Evolutionary conservation across 306 rosid species (phyloP), one percentile per base, ranked within the genome.

Genomic region (Corylus heterophylla): DNA sequence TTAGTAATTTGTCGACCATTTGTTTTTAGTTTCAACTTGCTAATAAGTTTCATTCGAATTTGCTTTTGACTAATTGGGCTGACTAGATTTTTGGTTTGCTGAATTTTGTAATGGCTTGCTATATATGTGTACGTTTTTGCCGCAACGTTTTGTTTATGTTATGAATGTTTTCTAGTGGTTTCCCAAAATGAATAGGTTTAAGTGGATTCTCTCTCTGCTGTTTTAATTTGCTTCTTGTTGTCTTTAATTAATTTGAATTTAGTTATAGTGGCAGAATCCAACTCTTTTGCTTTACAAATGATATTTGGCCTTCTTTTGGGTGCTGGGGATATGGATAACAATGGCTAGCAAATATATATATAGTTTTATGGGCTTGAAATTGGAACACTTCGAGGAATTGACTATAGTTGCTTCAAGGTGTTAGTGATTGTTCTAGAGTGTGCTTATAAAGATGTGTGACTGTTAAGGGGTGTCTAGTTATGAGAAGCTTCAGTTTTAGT

Each of bases 51-150:
- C 54, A 13, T 35, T 74, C 39, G 71, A 20, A 39, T 78, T 79
- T 69, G 63, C 52, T 25, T 71, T 80, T 4, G 47, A 67, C 61
- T 55, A 78, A 76, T 86, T 85, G 56, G 72, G 66, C 75, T 71
- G 56, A 8, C 2, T 76, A 45, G 72, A 22, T 66, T 74, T 85
- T 61, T 20, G 59, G 35, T 31, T 5, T 22, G 74, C 49, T 67
- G 50, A 67, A 67, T 59, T 59, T 52, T 52, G 58, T 4, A 4
- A 3, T 52, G n/a, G n/a, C 35, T 20, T 59, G 66, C 13, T 58
- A 22, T 12, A 59, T 67, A 67, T 39, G 70, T 17, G 16, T 67
- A 64, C 25, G 2, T 64, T 64, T 64, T 64, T 16, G 48, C 22
- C 22, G n/a, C 48, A 13, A 64, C n/a, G 27, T 18, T n/a, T 58